phyloP scores from a whole-genome alignment of 495 filamentous ascomycete species.

The Recurvomyces mirabilis region DNA sequence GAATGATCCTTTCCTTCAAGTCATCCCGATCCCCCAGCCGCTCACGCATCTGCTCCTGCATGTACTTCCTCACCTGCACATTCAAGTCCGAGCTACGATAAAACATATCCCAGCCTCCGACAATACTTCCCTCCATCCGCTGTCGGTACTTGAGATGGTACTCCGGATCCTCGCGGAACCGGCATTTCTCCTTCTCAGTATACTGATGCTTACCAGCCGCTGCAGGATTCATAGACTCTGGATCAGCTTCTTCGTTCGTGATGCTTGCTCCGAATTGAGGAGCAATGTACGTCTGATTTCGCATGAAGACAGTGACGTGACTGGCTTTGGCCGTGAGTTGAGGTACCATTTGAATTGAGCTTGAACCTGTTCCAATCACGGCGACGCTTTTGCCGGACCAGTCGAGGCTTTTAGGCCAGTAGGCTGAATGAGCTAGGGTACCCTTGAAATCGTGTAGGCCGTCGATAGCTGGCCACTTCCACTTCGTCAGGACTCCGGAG shows the following conservation, averaged over 20 bases:
- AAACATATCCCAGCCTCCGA: constrained; percentile 2
- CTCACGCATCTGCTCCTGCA: constrained; percentile 13
- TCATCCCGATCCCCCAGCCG: constrained; percentile 8
- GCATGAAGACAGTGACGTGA: constrained; percentile 28
- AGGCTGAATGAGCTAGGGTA: constrained; percentile 25
- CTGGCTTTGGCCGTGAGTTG: constrained; percentile 19
- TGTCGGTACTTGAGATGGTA: constrained; percentile 28
- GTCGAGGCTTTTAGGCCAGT: constrained; percentile 26
- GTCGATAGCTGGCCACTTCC: constrained; percentile 30
- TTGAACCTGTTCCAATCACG: constrained; percentile 21
- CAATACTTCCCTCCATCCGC: constrained; percentile 24
- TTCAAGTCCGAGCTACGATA: constrained; percentile 2
- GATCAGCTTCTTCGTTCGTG: constrained; percentile 11
- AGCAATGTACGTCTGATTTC: constrained; percentile 29
- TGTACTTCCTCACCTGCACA: not conserved
- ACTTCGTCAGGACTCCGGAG: constrained; percentile 28
- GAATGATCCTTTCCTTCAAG: constrained; percentile 26
- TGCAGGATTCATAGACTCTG: constrained; percentile 28
- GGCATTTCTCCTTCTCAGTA: constrained; percentile 28
- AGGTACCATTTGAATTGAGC: constrained; percentile 27
- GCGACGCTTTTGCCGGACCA: constrained; percentile 21
- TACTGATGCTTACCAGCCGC: constrained; percentile 23
- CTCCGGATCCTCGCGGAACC: constrained; percentile 27
- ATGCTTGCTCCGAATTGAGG: constrained; percentile 4
- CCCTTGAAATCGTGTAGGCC: constrained; percentile 28